Evolutionary conservation across 2,329 filamentous ascomycete species (phyloP).

Genomic region (Ophiostoma pallidulum): DNA sequence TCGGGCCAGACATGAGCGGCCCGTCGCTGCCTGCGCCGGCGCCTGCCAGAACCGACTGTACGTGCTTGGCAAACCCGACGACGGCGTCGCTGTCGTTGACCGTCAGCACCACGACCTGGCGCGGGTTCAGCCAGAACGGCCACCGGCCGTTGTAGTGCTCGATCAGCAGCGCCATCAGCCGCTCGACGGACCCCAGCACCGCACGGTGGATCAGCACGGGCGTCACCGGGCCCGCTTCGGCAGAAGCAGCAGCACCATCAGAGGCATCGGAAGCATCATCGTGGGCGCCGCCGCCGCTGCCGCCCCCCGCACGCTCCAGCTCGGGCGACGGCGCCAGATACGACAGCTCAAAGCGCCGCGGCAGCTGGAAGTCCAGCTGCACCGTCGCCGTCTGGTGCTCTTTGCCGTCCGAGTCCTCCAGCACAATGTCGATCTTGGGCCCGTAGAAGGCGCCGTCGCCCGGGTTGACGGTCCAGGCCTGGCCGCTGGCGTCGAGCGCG

Average conservation of each 20-base stretch:
- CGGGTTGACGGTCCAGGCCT: constrained; percentile 63
- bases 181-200: constrained; percentile 73
- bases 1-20: constrained; percentile 37
- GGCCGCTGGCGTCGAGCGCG: constrained; percentile 53
- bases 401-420: constrained; percentile 71
- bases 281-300: constrained; percentile 34
- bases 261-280: too few species aligned
- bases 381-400: constrained; percentile 85
- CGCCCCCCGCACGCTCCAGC: constrained; percentile 41
- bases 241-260: too few species aligned
- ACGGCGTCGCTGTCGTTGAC: constrained; percentile 54
- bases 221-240: constrained; percentile 47
- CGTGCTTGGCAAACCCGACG: constrained; percentile 37
- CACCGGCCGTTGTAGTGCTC: constrained; percentile 73
- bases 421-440: constrained; percentile 81
- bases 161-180: constrained; percentile 75
- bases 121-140: constrained; percentile 83
- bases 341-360: constrained; percentile 67
- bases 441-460: constrained; percentile 88
- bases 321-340: constrained; percentile 63
- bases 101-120: constrained; percentile 65
- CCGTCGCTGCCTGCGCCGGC: constrained; percentile 6
- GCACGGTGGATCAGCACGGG: constrained; percentile 81
- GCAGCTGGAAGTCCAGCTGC: constrained; percentile 83
- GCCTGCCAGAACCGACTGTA: constrained; percentile 38